phyloP scores from a whole-genome alignment of 2,329 filamentous ascomycete genomes.

The Huntiella abstrusa region DNA sequence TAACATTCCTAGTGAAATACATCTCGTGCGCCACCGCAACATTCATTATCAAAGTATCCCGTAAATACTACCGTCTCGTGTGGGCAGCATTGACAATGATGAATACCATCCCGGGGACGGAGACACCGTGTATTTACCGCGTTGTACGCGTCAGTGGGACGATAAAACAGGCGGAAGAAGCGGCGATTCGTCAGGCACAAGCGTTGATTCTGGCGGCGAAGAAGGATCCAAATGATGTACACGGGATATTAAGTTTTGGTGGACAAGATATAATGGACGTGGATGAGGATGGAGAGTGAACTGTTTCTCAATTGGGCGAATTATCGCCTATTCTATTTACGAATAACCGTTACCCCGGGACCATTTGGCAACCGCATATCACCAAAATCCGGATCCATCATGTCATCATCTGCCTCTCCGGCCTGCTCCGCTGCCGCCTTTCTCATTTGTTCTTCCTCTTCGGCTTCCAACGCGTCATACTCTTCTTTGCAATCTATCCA shows the following conservation, averaged over 20 bases:
- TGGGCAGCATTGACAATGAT: constrained; percentile 82
- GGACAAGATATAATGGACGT: constrained; percentile 6
- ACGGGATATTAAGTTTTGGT: neutral
- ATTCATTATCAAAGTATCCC: constrained; percentile 69
- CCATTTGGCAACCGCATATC: constrained; percentile 33
- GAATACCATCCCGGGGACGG: constrained; percentile 43
- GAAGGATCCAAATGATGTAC: constrained; percentile 20
- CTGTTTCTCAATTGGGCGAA: neutral
- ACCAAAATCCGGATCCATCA: constrained; percentile 29
- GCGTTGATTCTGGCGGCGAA: constrained; percentile 49
- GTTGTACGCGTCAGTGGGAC: constrained; percentile 83
- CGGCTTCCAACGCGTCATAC: constrained; percentile 62
- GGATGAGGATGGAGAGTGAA: constrained; percentile 4
- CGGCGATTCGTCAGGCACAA: constrained; percentile 63
- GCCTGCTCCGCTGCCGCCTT: constrained; percentile 21
- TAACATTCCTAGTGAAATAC: constrained; percentile 60
- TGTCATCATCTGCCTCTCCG: constrained; percentile 14
- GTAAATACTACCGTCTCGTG: constrained; percentile 67
- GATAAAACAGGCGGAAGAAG: constrained; percentile 79
- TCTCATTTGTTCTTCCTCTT: constrained; percentile 57
- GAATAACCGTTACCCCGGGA: constrained; percentile 53
- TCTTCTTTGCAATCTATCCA: constrained; percentile 86
- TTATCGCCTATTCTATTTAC: constrained; percentile 24
- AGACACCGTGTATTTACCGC: constrained; percentile 55
- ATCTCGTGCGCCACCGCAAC: constrained; percentile 83